A percentile compares a stretch with the other conserved stretches of the same genome.
phyloP scores from a whole-genome alignment of 495 filamentous ascomycete genomes.

The Annulohypoxylon nitens region DNA sequence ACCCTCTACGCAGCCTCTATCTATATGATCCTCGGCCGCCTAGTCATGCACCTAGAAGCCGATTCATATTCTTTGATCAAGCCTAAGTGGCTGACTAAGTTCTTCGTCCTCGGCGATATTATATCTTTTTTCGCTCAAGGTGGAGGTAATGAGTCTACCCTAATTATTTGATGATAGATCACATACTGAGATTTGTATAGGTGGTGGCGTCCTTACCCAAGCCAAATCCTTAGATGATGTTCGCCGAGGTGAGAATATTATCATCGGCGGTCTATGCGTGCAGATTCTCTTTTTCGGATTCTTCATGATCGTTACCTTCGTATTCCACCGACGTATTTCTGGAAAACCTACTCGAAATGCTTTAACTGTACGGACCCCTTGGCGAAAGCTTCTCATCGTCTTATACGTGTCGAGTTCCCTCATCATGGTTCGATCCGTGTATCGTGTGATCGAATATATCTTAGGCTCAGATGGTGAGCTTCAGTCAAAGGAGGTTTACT shows the following conservation, averaged over 20 bases:
- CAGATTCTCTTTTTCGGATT: conserved; percentile 67
- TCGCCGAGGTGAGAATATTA: conserved; percentile 58
- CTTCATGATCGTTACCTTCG: conserved; percentile 60
- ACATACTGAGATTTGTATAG: conserved; percentile 29
- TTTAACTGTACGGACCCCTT: conserved; percentile 45
- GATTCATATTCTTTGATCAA: conserved; percentile 54
- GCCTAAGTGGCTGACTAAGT: conserved; percentile 59
- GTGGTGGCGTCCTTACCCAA: conserved; percentile 50
- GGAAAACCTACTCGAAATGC: conserved; percentile 28
- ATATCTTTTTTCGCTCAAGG: conserved; percentile 54
- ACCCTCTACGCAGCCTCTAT: conserved; percentile 67
- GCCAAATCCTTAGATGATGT: conserved; percentile 34
- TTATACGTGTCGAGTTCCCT: conserved; percentile 65
- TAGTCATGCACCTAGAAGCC: conserved; percentile 56
- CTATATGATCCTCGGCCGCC: conserved; percentile 66
- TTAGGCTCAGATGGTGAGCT: conserved; percentile 62
- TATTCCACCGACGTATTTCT: conserved; percentile 53
- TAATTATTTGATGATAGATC: background rate
- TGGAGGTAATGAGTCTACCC: conserved; percentile 19
- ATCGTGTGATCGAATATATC: conserved; percentile 71
- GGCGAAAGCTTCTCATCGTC: conserved; percentile 65
- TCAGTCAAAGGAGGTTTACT: conserved; percentile 62
- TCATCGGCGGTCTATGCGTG: conserved; percentile 59
- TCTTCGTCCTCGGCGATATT: conserved; percentile 55
- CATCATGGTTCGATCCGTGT: conserved; percentile 70